Conservation (phyloP, 257 asterid genomes). For the Penstemon barbatus region DNA sequence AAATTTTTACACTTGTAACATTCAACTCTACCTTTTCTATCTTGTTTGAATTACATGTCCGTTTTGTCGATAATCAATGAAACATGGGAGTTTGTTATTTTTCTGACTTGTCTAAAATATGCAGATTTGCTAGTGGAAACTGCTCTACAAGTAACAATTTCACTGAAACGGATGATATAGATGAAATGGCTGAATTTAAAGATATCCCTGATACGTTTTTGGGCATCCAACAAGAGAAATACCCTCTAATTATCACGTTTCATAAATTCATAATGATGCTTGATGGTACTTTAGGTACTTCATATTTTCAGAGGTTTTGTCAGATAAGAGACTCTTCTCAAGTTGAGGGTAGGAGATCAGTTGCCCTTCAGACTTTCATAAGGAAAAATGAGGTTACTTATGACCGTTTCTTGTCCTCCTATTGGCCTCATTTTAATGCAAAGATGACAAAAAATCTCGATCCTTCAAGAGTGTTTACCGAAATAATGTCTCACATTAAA, state of each 20-base stretch:
- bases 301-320: conserved; percentile 56
- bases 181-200: conserved; percentile 44
- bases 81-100: neutral
- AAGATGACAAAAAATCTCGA: conserved; percentile 47
- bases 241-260: conserved; percentile 66
- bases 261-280: conserved; percentile 70
- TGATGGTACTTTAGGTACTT: conserved; percentile 52
- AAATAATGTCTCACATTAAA: conserved; percentile 69
- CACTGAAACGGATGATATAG: conserved; percentile 45
- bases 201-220: conserved; percentile 60
- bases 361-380: conserved; percentile 45
- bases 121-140: conserved; percentile 42
- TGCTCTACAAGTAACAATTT: conserved; percentile 24
- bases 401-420: conserved; percentile 44
- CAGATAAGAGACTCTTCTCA: conserved; percentile 27
- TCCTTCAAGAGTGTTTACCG: conserved; percentile 54
- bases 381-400: conserved; percentile 57
- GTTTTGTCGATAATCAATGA: too few species aligned
- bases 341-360: conserved; percentile 36
- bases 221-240: conserved; percentile 42
- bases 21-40: too few species aligned
- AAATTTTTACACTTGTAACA: too few species aligned
- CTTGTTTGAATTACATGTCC: too few species aligned
- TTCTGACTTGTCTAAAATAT: conserved; percentile 18
- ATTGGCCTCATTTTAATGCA: conserved; percentile 59